Conservation (phyloP, 257 asterid species). For the Gentiana dahurica region DNA sequence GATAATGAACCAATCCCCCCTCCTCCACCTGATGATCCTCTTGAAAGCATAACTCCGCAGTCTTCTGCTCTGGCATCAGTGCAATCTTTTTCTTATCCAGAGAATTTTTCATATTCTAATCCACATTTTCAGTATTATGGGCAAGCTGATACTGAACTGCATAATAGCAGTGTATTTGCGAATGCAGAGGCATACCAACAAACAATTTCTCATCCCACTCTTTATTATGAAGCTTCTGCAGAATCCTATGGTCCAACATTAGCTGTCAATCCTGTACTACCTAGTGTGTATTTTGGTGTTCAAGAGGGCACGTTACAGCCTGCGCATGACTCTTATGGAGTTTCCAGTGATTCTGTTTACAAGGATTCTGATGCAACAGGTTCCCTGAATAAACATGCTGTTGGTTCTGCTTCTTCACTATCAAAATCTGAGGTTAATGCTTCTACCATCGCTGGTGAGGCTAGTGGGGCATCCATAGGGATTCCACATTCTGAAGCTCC, state of each 20-base stretch:
- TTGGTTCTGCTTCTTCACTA: slow-evolving; percentile 22
- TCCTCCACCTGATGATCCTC: slow-evolving; percentile 86
- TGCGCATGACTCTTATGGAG: slow-evolving; percentile 32
- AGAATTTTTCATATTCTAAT: slow-evolving; percentile 50
- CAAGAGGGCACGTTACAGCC: slow-evolving; percentile 40
- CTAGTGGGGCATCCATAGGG: slow-evolving; percentile 15
- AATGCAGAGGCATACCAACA: slow-evolving; percentile 43
- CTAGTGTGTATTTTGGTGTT: slow-evolving; percentile 46
- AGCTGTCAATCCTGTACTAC: slow-evolving; percentile 38
- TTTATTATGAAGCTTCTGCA: slow-evolving; percentile 51
- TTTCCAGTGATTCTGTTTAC: slow-evolving; percentile 22
- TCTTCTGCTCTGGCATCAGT: slow-evolving; percentile 31
- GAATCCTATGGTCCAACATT: slow-evolving; percentile 39
- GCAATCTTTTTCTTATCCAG: slow-evolving; percentile 46
- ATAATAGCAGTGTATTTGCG: slow-evolving; percentile 34
- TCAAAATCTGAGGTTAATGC: slow-evolving; percentile 16
- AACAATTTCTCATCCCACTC: slow-evolving; percentile 42
- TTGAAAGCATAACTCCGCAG: slow-evolving; percentile 42
- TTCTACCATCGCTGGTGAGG: slow-evolving; percentile 17
- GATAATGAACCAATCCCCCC: slow-evolving; percentile 87
- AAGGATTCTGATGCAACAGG: slow-evolving; percentile 18
- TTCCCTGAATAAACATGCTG: slow-evolving; percentile 19
- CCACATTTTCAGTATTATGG: slow-evolving; percentile 46
- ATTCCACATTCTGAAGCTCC: slow-evolving; percentile 23
- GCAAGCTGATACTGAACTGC: slow-evolving; percentile 35